Percentiles rank a stretch among this genome's conserved stretches.
Evolutionary conservation across 495 filamentous ascomycete genomes (phyloP).

Genomic region (Penicillium chermesinum): DNA sequence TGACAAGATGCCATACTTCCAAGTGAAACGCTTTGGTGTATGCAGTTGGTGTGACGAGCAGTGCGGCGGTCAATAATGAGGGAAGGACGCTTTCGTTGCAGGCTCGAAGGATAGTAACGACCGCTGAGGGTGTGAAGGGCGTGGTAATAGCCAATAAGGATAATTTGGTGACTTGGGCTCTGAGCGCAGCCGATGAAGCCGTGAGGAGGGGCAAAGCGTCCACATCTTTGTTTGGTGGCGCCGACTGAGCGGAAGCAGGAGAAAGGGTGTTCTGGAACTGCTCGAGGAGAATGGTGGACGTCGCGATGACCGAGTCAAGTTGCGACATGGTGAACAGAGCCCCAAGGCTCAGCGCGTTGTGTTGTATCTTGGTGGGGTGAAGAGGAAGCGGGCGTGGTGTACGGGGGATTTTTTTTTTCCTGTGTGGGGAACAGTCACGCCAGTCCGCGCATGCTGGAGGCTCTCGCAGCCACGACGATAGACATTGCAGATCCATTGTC

Average conservation of each 20-base stretch:
- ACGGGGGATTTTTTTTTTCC: background rate
- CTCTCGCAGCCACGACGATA: background rate
- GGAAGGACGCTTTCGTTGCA: slow-evolving; percentile 63
- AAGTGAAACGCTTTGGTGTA: slow-evolving; percentile 56
- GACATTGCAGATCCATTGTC: too few species aligned
- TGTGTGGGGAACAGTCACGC: background rate
- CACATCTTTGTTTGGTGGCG: slow-evolving; percentile 35
- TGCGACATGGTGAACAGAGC: slow-evolving; percentile 30
- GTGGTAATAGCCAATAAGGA: slow-evolving; percentile 77
- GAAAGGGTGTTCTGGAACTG: slow-evolving; percentile 39
- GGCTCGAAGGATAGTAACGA: slow-evolving; percentile 59
- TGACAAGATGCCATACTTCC: slow-evolving; percentile 39
- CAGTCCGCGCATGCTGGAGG: background rate
- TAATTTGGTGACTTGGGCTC: slow-evolving; percentile 79
- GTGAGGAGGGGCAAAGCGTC: slow-evolving; percentile 55
- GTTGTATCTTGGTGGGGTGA: background rate
- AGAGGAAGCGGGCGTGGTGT: background rate
- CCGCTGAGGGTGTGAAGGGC: slow-evolving; percentile 75
- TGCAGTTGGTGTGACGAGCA: slow-evolving; percentile 52
- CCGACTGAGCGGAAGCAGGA: slow-evolving; percentile 11
- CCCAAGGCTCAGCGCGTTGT: background rate
- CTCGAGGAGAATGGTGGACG: slow-evolving; percentile 28
- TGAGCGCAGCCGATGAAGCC: slow-evolving; percentile 61
- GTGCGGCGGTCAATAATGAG: slow-evolving; percentile 61
- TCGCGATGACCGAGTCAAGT: slow-evolving; percentile 27